phyloP scores from a whole-genome alignment of 306 rosid species.

The Casuarina glauca region DNA sequence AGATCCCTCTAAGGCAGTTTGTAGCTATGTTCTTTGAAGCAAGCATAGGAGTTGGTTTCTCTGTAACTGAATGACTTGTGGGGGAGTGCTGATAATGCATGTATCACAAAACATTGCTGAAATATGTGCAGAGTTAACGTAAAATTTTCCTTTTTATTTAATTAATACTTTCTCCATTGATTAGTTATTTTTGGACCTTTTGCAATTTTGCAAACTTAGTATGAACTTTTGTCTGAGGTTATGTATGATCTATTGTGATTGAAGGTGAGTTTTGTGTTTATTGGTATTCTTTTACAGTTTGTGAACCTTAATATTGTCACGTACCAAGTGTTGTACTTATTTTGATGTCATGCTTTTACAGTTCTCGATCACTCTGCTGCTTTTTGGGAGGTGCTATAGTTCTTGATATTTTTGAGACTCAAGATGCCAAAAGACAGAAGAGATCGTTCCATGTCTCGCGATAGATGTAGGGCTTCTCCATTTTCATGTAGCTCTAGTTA shows the following conservation, averaged over 20 bases:
- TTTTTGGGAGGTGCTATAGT: background rate
- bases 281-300: background rate
- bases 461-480: constrained; percentile 72
- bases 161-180: background rate
- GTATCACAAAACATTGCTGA: background rate
- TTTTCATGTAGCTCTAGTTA: constrained; percentile 77
- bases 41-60: background rate
- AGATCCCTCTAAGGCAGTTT: background rate
- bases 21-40: background rate
- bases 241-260: background rate
- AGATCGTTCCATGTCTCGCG: constrained; percentile 76
- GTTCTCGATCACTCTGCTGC: background rate
- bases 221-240: background rate
- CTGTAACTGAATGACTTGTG: background rate
- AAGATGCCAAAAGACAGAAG: constrained; percentile 95
- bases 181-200: background rate
- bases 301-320: background rate
- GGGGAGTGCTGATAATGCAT: background rate
- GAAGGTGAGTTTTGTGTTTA: background rate
- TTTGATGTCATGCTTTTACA: background rate
- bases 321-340: background rate
- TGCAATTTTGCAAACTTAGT: background rate
- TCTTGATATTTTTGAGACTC: constrained; percentile 15
- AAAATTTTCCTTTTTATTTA: background rate
- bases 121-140: background rate